Evolutionary conservation across 1,139 yeast species (phyloP), one percentile per base, ranked within the genome.

Genomic region (Lodderomyces margitis): DNA sequence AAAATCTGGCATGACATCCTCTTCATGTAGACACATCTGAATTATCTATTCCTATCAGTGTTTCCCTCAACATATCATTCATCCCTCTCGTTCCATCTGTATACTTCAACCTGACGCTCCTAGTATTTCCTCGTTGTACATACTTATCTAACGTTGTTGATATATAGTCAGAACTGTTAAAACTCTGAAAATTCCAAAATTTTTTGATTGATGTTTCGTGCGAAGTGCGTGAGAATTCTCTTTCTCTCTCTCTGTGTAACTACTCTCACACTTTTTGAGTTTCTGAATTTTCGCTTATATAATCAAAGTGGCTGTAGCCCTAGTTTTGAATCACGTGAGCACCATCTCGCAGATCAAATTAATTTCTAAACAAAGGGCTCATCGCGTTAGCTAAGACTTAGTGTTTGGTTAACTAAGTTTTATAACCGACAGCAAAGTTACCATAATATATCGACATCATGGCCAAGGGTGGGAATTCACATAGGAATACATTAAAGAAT

Each of bases 401-500:
- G n/a, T n/a, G n/a, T n/a, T n/a, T n/a, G n/a, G n/a, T n/a, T n/a
- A n/a, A n/a, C n/a, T n/a, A n/a, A 4, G 30, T 4, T 5, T 11
- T 12, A 12, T 3, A 25, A n/a, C 16, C n/a, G 16, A 25, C 8
- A 5, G 8, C 4, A 5, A 25, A 25, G 16, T 16, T 10, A n/a
- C 4, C 6, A 3, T 4, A 25, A 7, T 16, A 24, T 24, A 4
- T 11, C 5, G 5, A 5, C 30, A 38, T 16, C 16, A 82, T 81
- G 88, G 87, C 84, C 27, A 63, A 62, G 51, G 73, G 73, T 34
- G 87, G 87, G 43, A 84, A 82, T 57, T 81, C 87, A 14, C 97
- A 91, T 59, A 77, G 97, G 59, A 74, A 92, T 14, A 81, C 95
- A 8, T 69, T 86, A 43, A 91, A 88, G 64, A 83, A 83, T 61